Conservation (phyloP, 148 eudicot genomes). For the Chenopodium quinoa region DNA sequence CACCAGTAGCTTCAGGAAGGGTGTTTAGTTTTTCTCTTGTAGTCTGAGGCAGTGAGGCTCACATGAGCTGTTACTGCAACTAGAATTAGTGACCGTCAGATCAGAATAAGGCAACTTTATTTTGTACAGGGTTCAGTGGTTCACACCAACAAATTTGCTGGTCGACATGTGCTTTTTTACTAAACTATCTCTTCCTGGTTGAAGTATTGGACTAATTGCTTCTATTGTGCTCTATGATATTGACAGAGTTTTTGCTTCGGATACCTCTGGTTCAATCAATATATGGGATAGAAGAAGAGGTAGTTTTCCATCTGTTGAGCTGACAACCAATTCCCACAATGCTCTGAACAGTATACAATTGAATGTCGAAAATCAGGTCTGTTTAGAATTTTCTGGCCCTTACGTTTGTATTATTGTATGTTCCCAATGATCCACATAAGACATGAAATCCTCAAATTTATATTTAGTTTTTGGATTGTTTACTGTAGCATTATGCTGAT, state of each 20-base stretch:
- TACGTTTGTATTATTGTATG: neutral
- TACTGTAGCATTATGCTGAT: neutral
- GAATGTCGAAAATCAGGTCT: constrained; percentile 67
- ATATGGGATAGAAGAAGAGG: constrained; percentile 86
- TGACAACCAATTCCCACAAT: constrained; percentile 54
- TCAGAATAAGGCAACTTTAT: neutral
- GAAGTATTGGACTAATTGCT: constrained; percentile 14
- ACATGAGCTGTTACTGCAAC: neutral
- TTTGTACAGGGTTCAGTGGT: neutral
- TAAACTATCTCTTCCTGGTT: constrained; percentile 12
- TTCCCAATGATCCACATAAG: neutral
- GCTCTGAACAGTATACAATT: constrained; percentile 68
- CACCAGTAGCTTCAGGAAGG: constrained; percentile 3
- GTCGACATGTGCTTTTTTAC: neutral
- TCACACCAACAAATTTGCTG: neutral
- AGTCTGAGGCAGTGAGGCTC: neutral
- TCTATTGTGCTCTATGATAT: constrained; percentile 11
- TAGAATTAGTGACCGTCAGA: neutral
- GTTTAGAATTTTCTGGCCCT: constrained; percentile 4
- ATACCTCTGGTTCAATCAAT: constrained; percentile 60
- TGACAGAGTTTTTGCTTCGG: constrained; percentile 78
- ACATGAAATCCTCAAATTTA: neutral
- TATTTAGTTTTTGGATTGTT: neutral
- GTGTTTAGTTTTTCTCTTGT: neutral
- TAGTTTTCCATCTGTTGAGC: constrained; percentile 64